A percentile compares a stretch with the other conserved stretches of the same genome.
Evolutionary conservation across 805 yeast genomes (phyloP).

Genomic region (Metschnikowia rubicola): DNA sequence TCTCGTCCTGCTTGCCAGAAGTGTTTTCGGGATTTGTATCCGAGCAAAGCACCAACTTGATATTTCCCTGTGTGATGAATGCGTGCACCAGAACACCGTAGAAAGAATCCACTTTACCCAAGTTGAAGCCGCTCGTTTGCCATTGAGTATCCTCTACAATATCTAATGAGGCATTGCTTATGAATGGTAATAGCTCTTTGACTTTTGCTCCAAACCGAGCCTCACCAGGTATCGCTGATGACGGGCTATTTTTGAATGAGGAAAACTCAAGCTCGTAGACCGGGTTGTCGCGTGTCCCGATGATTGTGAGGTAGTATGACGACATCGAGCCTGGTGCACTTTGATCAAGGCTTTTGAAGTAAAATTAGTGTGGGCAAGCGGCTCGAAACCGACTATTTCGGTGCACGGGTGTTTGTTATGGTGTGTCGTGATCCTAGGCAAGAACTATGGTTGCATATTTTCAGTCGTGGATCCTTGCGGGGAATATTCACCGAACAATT

Average conservation of each 20-base stretch:
- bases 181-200: constrained; percentile 80
- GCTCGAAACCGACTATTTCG: no score
- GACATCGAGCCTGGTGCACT: constrained; percentile 27
- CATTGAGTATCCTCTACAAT: constrained; percentile 89
- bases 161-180: constrained; percentile 85
- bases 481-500: no score
- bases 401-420: no score
- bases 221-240: constrained; percentile 41
- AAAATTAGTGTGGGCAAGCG: no score
- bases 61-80: constrained; percentile 82
- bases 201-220: constrained; percentile 64
- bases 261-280: constrained; percentile 85
- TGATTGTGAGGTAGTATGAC: constrained; percentile 86
- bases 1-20: constrained; percentile 48
- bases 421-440: no score
- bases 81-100: constrained; percentile 82
- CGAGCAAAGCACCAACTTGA: constrained; percentile 64
- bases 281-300: constrained; percentile 85
- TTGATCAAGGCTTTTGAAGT: no score
- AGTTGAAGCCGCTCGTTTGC: constrained; percentile 59
- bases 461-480: no score
- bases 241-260: constrained; percentile 44
- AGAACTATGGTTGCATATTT: no score
- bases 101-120: constrained; percentile 80
- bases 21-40: constrained; percentile 17